A percentile compares a stretch with the other conserved stretches of the same genome.
phyloP scores from a whole-genome alignment of 2,329 filamentous ascomycete genomes.

The Geosmithia flava region DNA sequence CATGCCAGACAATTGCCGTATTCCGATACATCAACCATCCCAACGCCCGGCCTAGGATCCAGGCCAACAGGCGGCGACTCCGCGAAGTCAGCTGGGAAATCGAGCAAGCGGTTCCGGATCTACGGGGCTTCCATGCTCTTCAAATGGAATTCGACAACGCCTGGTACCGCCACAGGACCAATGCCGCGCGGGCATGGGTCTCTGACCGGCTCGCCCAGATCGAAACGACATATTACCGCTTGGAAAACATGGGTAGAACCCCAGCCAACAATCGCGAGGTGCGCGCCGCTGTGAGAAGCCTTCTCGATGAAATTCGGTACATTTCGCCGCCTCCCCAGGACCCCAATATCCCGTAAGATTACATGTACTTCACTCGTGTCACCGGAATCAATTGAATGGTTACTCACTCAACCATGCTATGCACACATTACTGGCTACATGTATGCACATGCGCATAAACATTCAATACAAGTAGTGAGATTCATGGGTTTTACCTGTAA shows the following conservation, averaged over 20 bases:
- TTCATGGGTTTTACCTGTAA: too few relatives aligned
- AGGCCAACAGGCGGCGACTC: background rate
- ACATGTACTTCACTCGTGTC: too few relatives aligned
- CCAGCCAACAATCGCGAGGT: background rate
- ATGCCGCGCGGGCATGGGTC: background rate
- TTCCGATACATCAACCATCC: conserved; percentile 2
- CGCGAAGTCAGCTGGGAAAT: background rate
- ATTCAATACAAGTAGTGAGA: too few relatives aligned
- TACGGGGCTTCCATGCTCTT: background rate
- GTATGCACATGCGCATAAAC: too few relatives aligned
- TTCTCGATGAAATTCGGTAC: background rate
- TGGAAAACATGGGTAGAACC: background rate
- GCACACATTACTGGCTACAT: too few relatives aligned
- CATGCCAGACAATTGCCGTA: background rate
- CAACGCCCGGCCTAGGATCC: background rate
- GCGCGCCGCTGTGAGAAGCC: background rate
- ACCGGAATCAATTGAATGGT: too few relatives aligned
- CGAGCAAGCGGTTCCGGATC: background rate
- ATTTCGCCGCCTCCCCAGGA: background rate
- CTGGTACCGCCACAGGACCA: background rate
- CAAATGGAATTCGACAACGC: background rate
- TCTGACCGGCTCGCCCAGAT: background rate
- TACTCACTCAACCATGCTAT: too few relatives aligned
- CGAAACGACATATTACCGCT: background rate
- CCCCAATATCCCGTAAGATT: background rate